These are phyloP conservation scores for Aspergillus sp. DNA, from an alignment of 2,329 filamentous ascomycete genomes.

Conservation along the genomic window DNA sequence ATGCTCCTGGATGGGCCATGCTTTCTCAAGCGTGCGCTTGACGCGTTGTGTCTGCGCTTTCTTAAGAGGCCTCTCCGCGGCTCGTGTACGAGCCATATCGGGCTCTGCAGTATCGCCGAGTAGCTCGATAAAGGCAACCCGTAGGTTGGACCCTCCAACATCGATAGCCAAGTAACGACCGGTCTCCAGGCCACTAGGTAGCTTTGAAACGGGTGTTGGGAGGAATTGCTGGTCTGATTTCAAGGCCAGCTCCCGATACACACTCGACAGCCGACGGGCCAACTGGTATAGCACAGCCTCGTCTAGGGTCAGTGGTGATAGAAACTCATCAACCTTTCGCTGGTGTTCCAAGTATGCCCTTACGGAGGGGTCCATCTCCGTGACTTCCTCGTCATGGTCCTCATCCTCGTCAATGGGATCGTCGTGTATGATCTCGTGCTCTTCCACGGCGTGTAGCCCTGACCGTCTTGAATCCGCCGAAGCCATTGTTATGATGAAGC, in stretches of 20 bases:
- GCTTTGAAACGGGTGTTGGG: slow-evolving; percentile 47
- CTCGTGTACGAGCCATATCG: slow-evolving; percentile 31
- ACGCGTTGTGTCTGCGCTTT: slow-evolving; percentile 50
- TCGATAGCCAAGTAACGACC: slow-evolving; percentile 58
- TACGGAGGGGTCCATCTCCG: slow-evolving; percentile 29
- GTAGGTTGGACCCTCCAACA: slow-evolving; percentile 57
- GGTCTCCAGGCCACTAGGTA: slow-evolving; percentile 53
- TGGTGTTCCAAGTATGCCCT: slow-evolving; percentile 32
- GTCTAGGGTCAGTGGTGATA: slow-evolving; percentile 42
- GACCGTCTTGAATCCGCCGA: slow-evolving; percentile 24
- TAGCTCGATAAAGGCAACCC: slow-evolving; percentile 58
- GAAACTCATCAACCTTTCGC: slow-evolving; percentile 40
- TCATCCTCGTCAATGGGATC: slow-evolving; percentile 34
- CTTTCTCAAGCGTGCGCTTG: slow-evolving; percentile 48
- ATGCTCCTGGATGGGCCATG: slow-evolving; percentile 57
- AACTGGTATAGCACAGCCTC: slow-evolving; percentile 46
- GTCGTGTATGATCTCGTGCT: slow-evolving; percentile 29
- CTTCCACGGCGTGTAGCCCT: slow-evolving; percentile 28
- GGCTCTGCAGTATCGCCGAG: slow-evolving; percentile 44
- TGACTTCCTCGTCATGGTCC: slow-evolving; percentile 34
- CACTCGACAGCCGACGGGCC: slow-evolving; percentile 46
- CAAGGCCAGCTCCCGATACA: slow-evolving; percentile 45
- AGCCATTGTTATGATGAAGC: slow-evolving; percentile 22
- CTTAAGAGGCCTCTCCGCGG: slow-evolving; percentile 42
- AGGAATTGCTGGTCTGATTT: slow-evolving; percentile 49